Conservation (phyloP, 495 filamentous ascomycete genomes). For the Neurospora sp. region DNA sequence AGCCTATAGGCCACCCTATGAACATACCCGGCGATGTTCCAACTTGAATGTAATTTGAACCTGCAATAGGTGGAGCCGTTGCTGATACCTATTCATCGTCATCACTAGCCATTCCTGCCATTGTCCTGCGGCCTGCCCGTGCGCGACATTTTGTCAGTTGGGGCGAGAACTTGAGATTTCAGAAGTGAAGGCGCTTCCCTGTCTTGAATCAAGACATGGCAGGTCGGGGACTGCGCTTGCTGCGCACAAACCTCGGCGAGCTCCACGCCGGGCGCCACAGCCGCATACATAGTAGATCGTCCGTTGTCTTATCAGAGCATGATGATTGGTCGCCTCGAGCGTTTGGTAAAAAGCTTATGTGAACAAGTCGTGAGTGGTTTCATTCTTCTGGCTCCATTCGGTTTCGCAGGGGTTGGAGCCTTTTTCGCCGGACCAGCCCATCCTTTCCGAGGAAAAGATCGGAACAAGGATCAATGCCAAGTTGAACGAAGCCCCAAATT, state of each 20-base stretch:
- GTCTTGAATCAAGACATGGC: not conserved
- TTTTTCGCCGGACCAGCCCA: not conserved
- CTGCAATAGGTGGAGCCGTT: not conserved
- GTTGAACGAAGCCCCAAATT: not conserved
- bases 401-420: not conserved
- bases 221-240: not conserved
- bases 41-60: not conserved
- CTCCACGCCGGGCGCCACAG: not conserved
- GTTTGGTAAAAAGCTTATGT: slow-evolving; percentile 4
- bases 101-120: not conserved
- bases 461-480: not conserved
- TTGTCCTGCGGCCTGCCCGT: not conserved
- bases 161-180: not conserved
- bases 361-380: slow-evolving; percentile 4
- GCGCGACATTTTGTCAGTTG: not conserved
- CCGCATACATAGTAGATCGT: not conserved
- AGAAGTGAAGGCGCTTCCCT: not conserved
- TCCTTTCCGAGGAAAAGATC: not conserved
- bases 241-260: not conserved
- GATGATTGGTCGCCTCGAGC: slow-evolving; percentile 9
- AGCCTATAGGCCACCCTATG: not conserved
- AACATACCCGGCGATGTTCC: not conserved
- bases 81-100: not conserved
- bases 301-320: slow-evolving; percentile 3
- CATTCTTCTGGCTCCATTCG: slow-evolving; percentile 3